These are phyloP conservation scores for Aspergillus sp. DNA, from an alignment of 2,329 filamentous ascomycete genomes.

Conservation along the genomic window DNA sequence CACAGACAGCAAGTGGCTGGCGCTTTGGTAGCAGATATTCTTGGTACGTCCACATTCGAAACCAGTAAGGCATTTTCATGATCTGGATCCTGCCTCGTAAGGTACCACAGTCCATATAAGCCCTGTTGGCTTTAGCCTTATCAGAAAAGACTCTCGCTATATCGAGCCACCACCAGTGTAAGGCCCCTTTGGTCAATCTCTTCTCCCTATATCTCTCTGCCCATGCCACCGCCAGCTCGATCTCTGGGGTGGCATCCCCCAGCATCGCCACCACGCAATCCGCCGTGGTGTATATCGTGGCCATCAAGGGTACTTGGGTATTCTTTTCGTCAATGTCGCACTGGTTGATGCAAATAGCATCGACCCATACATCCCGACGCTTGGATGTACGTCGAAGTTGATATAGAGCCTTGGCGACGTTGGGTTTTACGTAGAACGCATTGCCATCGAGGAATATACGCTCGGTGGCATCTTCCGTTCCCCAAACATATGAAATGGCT, in stretches of 20 bases:
- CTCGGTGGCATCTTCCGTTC: neutral
- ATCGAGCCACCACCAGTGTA: neutral
- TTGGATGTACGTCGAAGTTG: neutral
- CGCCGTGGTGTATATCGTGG: neutral
- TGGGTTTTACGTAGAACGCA: neutral
- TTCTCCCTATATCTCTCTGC: neutral
- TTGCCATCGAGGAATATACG: neutral
- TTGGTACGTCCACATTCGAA: neutral
- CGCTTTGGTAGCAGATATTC: neutral
- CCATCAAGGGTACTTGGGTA: neutral
- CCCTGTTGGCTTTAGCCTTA: neutral
- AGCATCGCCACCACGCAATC: neutral
- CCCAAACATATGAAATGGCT: neutral
- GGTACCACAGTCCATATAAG: accelerated
- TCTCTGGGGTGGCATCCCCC: neutral
- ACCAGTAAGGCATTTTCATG: neutral
- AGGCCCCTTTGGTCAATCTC: neutral
- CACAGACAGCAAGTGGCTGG: neutral
- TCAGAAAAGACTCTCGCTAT: neutral
- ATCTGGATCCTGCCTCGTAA: neutral
- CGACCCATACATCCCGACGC: neutral
- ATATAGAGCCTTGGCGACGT: neutral
- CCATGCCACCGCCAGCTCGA: neutral
- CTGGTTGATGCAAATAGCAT: neutral
- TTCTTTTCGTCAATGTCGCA: neutral